Base-by-base conservation (phyloP, 1,139 yeast genomes). In the Eremothecium gossypii region DNA sequence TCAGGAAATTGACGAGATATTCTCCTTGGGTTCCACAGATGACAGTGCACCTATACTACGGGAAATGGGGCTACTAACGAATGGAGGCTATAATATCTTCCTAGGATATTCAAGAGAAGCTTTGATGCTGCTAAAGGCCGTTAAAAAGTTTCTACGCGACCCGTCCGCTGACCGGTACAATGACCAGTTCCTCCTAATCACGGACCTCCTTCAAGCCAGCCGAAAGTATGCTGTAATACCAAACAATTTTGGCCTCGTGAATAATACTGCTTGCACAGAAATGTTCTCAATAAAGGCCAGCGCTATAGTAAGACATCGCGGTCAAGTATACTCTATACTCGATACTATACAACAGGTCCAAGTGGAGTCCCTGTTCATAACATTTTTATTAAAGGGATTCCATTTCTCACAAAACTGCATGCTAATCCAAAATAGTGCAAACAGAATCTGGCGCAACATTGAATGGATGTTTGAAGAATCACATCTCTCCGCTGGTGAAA, bases 41-140 rank as follows among this genome's bases (percentile, higher is more conserved):
- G 45, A 50, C 51, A 37, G 54, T 49, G 36, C 50, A 29, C 44
- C 45, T 7, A 64, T 64, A 1, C 55, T 73, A 30, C 57, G 58
- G 37, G 71, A 68, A 26, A 48, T 69, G 43, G 77, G 76, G 0
- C 46, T 73, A 4, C 53, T 73, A 1, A 49, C 65, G 7, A 61
- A 65, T 3, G 65, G 67, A 44, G 74, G 76, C 0, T 77, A 70
- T 49, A 76, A 76, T 50, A 56, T 76, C 35, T 67, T 78, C 50
- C 63, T 73, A n/a, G 85, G 84, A 1, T 64, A 63, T 41, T 51
- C 57, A 17, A 46, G 53, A 4, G 59, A 63, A 48, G 53, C 61
- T 42, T 39, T 57, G 38, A 40, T 57, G 46, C 43, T 54, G 49
- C 58, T 57, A 10, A 56, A 61, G 27, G 52, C 65, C 26, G 54